Percentiles rank a stretch among this genome's conserved stretches.
Conservation (phyloP, 768 basidiomycete genomes). For the Suillus spraguei region DNA sequence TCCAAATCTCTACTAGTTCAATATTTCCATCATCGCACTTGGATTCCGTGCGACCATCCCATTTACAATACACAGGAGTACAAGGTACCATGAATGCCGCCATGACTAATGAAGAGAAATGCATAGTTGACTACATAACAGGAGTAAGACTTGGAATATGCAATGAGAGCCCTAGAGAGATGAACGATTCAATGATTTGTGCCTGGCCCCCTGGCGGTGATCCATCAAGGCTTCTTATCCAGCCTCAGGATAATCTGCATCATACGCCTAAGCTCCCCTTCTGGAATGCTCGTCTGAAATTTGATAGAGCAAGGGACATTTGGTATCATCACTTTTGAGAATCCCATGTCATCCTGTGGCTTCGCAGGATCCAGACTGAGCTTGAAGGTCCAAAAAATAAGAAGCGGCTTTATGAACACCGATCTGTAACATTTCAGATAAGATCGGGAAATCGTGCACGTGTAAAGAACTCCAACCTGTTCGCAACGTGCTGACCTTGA, state of each 20-base stretch:
- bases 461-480: not conserved
- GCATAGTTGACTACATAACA: no score
- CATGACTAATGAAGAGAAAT: no score
- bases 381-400: not conserved
- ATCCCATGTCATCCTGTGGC: conserved; percentile 1
- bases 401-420: not conserved
- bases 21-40: no score
- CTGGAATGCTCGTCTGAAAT: not conserved
- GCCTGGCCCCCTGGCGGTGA: no score
- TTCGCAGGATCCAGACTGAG: conserved; percentile 1
- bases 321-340: not conserved
- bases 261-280: not conserved
- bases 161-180: no score
- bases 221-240: no score
- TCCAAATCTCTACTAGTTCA: no score
- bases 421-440: not conserved
- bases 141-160: no score
- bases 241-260: not conserved
- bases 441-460: not conserved
- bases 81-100: no score
- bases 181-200: no score
- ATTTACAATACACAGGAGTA: no score
- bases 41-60: no score
- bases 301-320: not conserved
- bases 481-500: not conserved